phyloP scores from a whole-genome alignment of 176 grass and related monocot species.

The Dendrocalamus sinicus region DNA sequence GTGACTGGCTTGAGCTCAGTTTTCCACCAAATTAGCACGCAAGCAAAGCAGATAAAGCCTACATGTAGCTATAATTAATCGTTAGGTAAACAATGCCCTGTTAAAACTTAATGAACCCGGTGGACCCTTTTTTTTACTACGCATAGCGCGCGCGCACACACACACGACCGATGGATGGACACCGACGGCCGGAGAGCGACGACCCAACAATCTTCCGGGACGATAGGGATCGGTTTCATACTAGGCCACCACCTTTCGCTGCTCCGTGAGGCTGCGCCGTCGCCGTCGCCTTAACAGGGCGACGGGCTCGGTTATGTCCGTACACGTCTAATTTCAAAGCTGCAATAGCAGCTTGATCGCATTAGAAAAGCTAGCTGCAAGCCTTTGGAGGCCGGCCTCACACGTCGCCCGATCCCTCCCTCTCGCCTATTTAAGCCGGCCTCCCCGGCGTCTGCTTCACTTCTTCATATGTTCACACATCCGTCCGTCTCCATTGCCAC shows the following conservation, averaged over 20 bases:
- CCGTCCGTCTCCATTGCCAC: neutral
- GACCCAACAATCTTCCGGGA: conserved; percentile 31
- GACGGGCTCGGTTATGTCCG: too few species aligned
- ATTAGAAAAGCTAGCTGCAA: neutral
- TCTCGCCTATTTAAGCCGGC: conserved; percentile 19
- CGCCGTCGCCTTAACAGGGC: neutral
- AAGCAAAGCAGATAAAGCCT: neutral
- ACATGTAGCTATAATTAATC: neutral
- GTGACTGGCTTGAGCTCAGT: neutral
- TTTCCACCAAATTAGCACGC: neutral
- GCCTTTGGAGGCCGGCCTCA: neutral
- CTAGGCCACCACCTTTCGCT: neutral
- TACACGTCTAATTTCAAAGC: too few species aligned
- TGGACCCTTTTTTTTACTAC: neutral
- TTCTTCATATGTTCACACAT: neutral
- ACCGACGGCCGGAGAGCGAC: conserved; percentile 11
- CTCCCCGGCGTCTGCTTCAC: conserved; percentile 16
- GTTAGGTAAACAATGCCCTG: conserved; percentile 30
- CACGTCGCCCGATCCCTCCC: neutral
- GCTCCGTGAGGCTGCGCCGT: conserved; percentile 7
- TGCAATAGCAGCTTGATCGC: too few species aligned
- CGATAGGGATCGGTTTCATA: conserved; percentile 37
- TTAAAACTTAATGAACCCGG: conserved; percentile 16
- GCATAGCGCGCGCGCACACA: neutral
- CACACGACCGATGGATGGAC: neutral